Evolutionary conservation across 2,329 filamentous ascomycete species (phyloP), one percentile per base, ranked within the genome.

Genomic region (Verticillium zaregamsianum): DNA sequence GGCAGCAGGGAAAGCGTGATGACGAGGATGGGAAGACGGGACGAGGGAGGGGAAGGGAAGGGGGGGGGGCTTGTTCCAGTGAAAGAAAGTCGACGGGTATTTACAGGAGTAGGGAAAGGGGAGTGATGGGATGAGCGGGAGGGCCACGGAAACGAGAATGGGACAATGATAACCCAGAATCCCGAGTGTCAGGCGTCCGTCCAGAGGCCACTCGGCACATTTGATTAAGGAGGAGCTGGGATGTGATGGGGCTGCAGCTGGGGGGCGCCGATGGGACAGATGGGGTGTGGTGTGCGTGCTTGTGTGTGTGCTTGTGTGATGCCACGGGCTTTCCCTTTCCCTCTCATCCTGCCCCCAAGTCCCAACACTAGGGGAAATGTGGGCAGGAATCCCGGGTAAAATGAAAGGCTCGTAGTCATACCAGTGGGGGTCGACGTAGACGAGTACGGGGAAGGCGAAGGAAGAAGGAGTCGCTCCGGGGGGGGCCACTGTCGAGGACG

Each of bases 181-280:
- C 40, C 40, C 40, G 40, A 49, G 40, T 49, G 40, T 49, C n/a
- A 49, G 40, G 40, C 20, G 40, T 23, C 40, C 40, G 20, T 64
- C 61, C 62, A 54, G 45, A 31, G 31, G 59, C 64, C 64, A 65
- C 63, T 64, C 61, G 63, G 61, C 56, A 65, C 57, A 59, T 64
- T 65, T 58, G 49, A 65, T 65, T 65, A 63, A 65, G 64, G 64
- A 65, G 64, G 63, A 65, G 57, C 64, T 63, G 63, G 64, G 64
- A 61, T 65, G 63, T 64, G 61, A 65, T 61, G 64, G 49, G 58
- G 59, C 61, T 61, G 55, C 64, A 54, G 56, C 57, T 54, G 63
- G 55, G 32, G 58, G 39, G 59, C 45, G 37, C 57, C 63, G 59
- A 64, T 65, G 64, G 64, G 64, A 58, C 40, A 23, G 40, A n/a